Percentiles rank a stretch among this genome's conserved stretches.
These are phyloP conservation scores for Forsythia viridissima DNA, from an alignment of 257 asterid species.

Conservation along the genomic window DNA sequence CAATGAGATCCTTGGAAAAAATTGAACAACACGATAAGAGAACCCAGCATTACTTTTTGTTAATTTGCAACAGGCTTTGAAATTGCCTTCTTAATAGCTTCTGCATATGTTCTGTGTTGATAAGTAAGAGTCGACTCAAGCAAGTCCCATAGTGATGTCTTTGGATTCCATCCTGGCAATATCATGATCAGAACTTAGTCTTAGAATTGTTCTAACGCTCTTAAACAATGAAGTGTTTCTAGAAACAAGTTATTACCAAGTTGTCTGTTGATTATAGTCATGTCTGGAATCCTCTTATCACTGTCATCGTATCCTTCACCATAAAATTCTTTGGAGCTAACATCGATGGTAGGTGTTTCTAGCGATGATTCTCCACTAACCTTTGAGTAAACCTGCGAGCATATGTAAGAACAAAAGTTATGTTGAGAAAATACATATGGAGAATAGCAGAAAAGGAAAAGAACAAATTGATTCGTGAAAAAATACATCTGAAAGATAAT, in stretches of 20 bases:
- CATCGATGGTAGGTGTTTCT: constrained; percentile 58
- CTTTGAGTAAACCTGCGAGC: constrained; percentile 55
- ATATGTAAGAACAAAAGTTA: not conserved
- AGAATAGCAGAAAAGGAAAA: not conserved
- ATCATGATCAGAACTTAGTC: not conserved
- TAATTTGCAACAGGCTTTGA: constrained; percentile 56
- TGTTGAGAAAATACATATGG: not conserved
- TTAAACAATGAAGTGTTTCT: not conserved
- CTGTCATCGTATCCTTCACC: constrained; percentile 81
- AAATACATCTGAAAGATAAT: not conserved
- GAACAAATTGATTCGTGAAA: not conserved
- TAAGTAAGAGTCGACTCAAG: constrained; percentile 76
- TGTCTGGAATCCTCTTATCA: constrained; percentile 78
- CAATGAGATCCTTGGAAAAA: constrained; percentile 16
- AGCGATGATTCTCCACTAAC: constrained; percentile 64
- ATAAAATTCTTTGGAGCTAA: constrained; percentile 72
- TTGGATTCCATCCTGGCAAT: constrained; percentile 64
- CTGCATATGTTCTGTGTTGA: constrained; percentile 73
- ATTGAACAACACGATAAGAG: constrained; percentile 7
- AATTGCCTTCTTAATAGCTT: constrained; percentile 66
- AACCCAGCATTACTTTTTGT: constrained; percentile 3
- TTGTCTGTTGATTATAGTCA: constrained; percentile 69
- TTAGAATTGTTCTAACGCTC: not conserved
- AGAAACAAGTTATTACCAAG: constrained; percentile 45
- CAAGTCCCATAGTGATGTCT: constrained; percentile 68